These are phyloP conservation scores for Naumovozyma dairenensis DNA, from an alignment of 805 yeast genomes.

Conservation along the genomic window DNA sequence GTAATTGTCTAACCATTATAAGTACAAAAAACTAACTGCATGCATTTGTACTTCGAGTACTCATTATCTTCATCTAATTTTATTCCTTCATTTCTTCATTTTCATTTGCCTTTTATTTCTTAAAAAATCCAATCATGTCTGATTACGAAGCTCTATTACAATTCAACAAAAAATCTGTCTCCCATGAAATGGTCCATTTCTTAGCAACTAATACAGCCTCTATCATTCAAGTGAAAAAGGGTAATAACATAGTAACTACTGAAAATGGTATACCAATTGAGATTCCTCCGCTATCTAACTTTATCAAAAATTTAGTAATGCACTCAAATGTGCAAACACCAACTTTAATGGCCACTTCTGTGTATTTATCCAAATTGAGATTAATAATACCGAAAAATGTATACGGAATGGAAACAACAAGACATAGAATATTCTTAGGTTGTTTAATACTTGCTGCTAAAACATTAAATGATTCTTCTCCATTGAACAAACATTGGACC, in stretches of 20 bases:
- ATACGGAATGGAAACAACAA: constrained; percentile 83
- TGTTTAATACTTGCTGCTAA: constrained; percentile 87
- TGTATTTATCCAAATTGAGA: constrained; percentile 69
- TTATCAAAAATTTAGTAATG: constrained; percentile 62
- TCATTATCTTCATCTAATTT: no score
- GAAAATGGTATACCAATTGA: constrained; percentile 12
- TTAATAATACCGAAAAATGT: constrained; percentile 76
- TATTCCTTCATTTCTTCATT: no score
- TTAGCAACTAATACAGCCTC: constrained; percentile 22
- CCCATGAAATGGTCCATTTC: constrained; percentile 24
- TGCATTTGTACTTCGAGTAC: not conserved
- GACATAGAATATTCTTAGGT: constrained; percentile 87
- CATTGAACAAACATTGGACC: constrained; percentile 95
- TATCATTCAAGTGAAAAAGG: constrained; percentile 16
- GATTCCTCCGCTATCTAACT: constrained; percentile 42
- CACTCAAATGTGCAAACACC: constrained; percentile 92
- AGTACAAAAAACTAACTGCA: not conserved
- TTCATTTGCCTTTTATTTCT: no score
- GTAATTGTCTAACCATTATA: no score
- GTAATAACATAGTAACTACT: constrained; percentile 4
- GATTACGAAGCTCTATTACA: constrained; percentile 22
- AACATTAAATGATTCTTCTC: constrained; percentile 85
- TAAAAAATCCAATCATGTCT: constrained; percentile 5
- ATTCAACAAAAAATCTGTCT: constrained; percentile 21
- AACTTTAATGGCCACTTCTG: constrained; percentile 85